Conservation (phyloP, 2,329 filamentous ascomycete species). For the Orbilia ellipsospora region DNA sequence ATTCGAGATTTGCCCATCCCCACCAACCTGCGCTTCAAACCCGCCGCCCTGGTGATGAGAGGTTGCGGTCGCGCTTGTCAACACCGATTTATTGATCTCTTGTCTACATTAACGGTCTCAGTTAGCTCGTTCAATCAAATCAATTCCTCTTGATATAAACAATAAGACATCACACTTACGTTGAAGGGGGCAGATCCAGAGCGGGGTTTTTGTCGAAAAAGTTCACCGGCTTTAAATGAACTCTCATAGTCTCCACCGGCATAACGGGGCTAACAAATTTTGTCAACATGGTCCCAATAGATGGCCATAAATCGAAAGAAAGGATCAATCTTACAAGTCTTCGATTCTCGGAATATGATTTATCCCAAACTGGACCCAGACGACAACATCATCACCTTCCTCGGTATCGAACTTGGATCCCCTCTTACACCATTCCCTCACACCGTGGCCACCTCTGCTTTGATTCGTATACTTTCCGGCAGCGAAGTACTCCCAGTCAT, state of each 20-base stretch:
- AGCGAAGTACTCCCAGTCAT: slow-evolving; percentile 67
- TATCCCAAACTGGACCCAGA: slow-evolving; percentile 69
- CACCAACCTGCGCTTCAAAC: slow-evolving; percentile 35
- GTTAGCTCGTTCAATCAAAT: slow-evolving; percentile 13
- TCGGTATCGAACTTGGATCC: slow-evolving; percentile 64
- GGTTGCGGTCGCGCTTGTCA: slow-evolving; percentile 14
- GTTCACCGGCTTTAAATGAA: slow-evolving; percentile 67
- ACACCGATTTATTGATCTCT: slow-evolving; percentile 36
- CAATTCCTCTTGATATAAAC: not conserved
- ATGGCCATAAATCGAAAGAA: not conserved
- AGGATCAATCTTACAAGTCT: slow-evolving; percentile 65
- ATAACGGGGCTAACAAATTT: slow-evolving; percentile 68
- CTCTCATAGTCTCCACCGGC: slow-evolving; percentile 70
- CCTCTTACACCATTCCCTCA: slow-evolving; percentile 67
- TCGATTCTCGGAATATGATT: slow-evolving; percentile 74
- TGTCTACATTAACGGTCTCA: slow-evolving; percentile 6
- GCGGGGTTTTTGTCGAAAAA: slow-evolving; percentile 69
- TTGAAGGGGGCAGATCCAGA: slow-evolving; percentile 66
- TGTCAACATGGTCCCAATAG: not conserved
- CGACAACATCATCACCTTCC: slow-evolving; percentile 68
- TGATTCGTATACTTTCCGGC: slow-evolving; percentile 71
- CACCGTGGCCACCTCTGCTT: slow-evolving; percentile 67
- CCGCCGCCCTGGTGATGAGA: slow-evolving; percentile 55
- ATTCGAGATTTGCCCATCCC: slow-evolving; percentile 24
- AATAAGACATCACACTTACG: slow-evolving; percentile 60